Conservation (phyloP, 2,329 filamentous ascomycete species). For the Ploettnerulaceae sp. region DNA sequence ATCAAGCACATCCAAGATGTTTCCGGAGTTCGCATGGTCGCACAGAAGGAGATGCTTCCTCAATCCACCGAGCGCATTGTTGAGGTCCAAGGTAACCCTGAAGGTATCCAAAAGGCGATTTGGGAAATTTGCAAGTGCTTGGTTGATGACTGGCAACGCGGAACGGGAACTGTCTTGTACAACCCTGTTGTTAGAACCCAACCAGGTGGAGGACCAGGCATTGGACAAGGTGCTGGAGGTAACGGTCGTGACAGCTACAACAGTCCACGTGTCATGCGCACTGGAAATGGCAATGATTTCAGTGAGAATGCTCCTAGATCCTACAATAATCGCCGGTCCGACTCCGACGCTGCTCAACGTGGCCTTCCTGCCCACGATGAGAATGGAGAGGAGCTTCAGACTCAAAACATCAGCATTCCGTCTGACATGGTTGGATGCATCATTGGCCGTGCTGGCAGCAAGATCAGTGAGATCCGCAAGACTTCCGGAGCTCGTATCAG, state of each 20-base stretch:
- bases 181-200: constrained; percentile 92
- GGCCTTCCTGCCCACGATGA: constrained; percentile 87
- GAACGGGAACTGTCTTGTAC: constrained; percentile 94
- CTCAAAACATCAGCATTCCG: constrained; percentile 98
- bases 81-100: constrained; percentile 90
- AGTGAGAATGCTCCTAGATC: constrained; percentile 70
- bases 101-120: constrained; percentile 90
- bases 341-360: constrained; percentile 73
- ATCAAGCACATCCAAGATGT: constrained; percentile 99
- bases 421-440: constrained; percentile 99
- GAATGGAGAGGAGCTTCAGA: constrained; percentile 96
- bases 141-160: constrained; percentile 95
- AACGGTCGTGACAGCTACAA: constrained; percentile 51
- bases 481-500: constrained; percentile 95
- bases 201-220: constrained; percentile 45
- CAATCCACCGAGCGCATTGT: constrained; percentile 98
- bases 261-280: constrained; percentile 74
- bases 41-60: constrained; percentile 98
- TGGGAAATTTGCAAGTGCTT: constrained; percentile 99
- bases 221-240: constrained; percentile 41
- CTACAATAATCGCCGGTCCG: constrained; percentile 73
- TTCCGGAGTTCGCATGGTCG: constrained; percentile 97
- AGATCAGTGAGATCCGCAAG: constrained; percentile 98
- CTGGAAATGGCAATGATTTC: constrained; percentile 95
- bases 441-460: constrained; percentile 89